phyloP scores from a whole-genome alignment of 225 moss, liverwort and hornwort genomes.

The Neckera pumila region DNA sequence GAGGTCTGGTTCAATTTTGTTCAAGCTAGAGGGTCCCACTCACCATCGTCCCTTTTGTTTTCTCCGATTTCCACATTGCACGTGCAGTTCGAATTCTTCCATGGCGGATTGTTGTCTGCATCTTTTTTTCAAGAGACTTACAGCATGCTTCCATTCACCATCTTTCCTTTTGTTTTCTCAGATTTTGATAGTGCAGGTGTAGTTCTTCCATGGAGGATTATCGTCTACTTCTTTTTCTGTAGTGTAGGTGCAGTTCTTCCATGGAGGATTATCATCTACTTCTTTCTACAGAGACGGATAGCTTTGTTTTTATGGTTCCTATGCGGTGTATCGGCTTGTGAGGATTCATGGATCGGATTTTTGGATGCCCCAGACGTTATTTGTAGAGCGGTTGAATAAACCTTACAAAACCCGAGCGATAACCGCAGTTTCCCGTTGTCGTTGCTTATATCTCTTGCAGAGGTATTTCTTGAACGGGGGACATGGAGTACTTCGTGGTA shows the following conservation, averaged over 20 bases:
- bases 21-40: neutral
- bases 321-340: too few species aligned
- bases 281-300: neutral
- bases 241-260: neutral
- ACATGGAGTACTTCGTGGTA: neutral
- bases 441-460: neutral
- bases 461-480: neutral
- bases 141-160: neutral
- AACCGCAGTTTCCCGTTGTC: neutral
- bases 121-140: neutral
- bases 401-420: neutral
- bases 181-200: neutral
- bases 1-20: neutral
- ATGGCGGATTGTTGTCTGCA: neutral
- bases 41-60: neutral
- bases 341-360: neutral
- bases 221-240: too few species aligned
- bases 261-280: neutral
- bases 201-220: too few species aligned
- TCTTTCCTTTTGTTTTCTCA: neutral
- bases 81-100: too few species aligned
- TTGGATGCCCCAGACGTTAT: neutral
- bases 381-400: neutral
- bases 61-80: neutral
- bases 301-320: neutral